Conservation (phyloP, 139 green algal species). For the Tetraselmis striata region DNA sequence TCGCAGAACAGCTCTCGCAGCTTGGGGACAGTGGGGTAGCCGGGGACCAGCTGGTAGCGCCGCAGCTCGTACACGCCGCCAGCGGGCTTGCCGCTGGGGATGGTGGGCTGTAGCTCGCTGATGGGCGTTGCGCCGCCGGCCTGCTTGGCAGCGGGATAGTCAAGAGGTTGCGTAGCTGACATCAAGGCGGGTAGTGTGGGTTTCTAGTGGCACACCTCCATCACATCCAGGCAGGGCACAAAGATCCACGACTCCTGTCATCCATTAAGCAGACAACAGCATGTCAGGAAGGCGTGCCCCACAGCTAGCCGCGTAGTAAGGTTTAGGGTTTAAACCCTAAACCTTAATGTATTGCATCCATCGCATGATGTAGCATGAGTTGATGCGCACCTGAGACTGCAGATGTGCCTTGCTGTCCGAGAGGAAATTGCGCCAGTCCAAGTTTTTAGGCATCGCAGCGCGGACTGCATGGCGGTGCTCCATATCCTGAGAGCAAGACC, state of each 20-base stretch:
- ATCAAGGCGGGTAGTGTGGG: no score
- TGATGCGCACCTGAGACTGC: background rate
- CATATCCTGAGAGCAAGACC: background rate
- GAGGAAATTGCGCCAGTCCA: background rate
- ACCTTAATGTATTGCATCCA: no score
- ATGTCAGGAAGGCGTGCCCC: no score
- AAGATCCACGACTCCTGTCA: background rate
- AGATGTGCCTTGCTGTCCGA: background rate
- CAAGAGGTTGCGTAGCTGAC: no score
- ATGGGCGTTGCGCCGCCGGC: background rate
- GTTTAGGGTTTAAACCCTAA: no score
- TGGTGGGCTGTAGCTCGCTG: background rate
- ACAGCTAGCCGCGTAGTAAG: no score
- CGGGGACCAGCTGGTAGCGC: conserved; percentile 10
- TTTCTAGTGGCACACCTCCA: background rate
- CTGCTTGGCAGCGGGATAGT: background rate
- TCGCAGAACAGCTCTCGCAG: conserved; percentile 6
- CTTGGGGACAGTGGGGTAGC: conserved; percentile 8
- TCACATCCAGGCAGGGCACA: background rate
- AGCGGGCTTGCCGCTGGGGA: background rate
- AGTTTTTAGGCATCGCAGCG: background rate
- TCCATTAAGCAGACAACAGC: background rate
- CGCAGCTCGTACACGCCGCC: conserved; percentile 4
- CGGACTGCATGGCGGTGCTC: background rate
- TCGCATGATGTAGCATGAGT: no score